These are phyloP conservation scores for Tetracentron sinense DNA, from an alignment of 164 flowering plant genomes.

Conservation along the genomic window DNA sequence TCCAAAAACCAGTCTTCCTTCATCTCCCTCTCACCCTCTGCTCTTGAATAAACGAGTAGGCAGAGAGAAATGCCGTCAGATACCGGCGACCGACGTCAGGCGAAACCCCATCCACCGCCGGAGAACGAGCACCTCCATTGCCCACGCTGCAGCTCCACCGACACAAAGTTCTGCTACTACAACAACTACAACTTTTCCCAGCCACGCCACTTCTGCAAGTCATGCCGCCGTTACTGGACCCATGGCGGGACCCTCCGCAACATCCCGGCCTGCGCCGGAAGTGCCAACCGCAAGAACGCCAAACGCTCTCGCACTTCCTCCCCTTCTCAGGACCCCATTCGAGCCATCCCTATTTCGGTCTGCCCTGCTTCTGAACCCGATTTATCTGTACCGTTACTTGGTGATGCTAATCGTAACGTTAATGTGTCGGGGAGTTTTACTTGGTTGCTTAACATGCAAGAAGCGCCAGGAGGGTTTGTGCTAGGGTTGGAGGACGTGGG, in stretches of 20 bases:
- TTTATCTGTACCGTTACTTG: slow-evolving; percentile 12
- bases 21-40: background rate
- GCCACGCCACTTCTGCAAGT: slow-evolving; percentile 74
- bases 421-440: slow-evolving; percentile 38
- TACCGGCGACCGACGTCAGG: slow-evolving; percentile 21
- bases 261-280: slow-evolving; percentile 71
- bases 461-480: slow-evolving; percentile 48
- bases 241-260: too few species aligned
- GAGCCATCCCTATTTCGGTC: slow-evolving; percentile 21
- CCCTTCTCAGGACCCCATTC: slow-evolving; percentile 8
- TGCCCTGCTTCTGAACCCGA: slow-evolving; percentile 16
- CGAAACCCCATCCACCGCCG: slow-evolving; percentile 27
- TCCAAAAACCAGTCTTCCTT: background rate
- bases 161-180: too few species aligned
- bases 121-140: slow-evolving; percentile 57
- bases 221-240: too few species aligned
- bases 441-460: slow-evolving; percentile 36
- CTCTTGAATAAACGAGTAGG: background rate
- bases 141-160: slow-evolving; percentile 68
- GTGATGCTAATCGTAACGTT: slow-evolving; percentile 12
- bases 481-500: slow-evolving; percentile 41
- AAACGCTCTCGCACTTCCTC: slow-evolving; percentile 45
- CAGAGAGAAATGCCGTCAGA: slow-evolving; percentile 38
- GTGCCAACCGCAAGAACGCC: slow-evolving; percentile 53
- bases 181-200: too few species aligned